Conservation (phyloP, 371 early-diverging fungal genomes). For the Saksenaea oblongispora region DNA sequence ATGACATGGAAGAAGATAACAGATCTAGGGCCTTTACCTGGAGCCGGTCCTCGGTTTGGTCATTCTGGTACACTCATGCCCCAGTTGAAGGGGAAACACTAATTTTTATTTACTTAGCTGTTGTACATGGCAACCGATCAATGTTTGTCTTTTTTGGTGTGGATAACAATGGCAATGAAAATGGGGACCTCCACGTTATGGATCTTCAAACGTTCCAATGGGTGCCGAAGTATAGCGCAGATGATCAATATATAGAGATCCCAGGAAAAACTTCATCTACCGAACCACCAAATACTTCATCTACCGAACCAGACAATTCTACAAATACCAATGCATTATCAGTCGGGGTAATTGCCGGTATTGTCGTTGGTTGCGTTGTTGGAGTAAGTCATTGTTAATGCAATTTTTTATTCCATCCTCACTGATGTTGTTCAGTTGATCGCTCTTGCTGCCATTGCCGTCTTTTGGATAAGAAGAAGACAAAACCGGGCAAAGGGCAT, state of each 20-base stretch:
- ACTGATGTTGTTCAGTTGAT: not conserved
- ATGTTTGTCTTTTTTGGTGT: not conserved
- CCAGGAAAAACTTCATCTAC: not conserved
- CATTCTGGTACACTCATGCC: not conserved
- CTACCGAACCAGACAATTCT: not conserved
- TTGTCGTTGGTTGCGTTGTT: not conserved
- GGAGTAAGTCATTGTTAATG: not conserved
- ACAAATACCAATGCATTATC: not conserved
- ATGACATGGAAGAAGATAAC: not conserved
- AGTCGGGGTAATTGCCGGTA: not conserved
- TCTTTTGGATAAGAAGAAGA: not conserved
- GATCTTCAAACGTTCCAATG: not conserved
- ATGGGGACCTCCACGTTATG: not conserved
- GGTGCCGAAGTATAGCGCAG: not conserved
- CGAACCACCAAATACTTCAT: not conserved
- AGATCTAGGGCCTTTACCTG: not conserved
- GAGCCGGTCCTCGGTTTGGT: not conserved
- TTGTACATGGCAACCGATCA: not conserved
- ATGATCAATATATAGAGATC: not conserved
- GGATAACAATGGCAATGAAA: not conserved
- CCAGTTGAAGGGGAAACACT: not conserved
- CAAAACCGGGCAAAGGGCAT: not conserved
- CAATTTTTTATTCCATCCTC: not conserved
- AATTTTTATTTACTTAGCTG: not conserved
- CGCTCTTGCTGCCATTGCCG: not conserved